Base-by-base conservation (phyloP, 208 protist genomes). In the Borovskyia barvae region DNA sequence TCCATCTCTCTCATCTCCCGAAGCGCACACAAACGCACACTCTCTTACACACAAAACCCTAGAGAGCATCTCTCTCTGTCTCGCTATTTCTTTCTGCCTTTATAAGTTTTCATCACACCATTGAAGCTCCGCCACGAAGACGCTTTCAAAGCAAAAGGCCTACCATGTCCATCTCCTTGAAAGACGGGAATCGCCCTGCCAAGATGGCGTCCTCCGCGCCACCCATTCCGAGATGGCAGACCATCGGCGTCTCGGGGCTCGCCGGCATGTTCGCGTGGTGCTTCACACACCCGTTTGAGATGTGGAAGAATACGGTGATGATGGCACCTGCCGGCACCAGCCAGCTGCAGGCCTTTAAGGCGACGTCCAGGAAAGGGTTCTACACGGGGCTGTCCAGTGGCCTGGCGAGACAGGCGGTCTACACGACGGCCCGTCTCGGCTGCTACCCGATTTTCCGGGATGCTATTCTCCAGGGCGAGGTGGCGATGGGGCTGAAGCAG, bases 241-340 rank as follows among this genome's bases (percentile, higher is more conserved):
- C 85, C 39, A 65, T 97, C 30, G 39, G 43, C 41, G 90, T 93
- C 43, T 78, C 90, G 30, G 85, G 90, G 25, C 55, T 77, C 57
- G 80, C 88, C 39, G 93, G 93, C 49, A 82, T 92, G 61, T 78
- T 94, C 60, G 93, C 70, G 2, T 97, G 93, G 93, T 71, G 73
- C 70, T 87, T 97, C 60, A 72, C 90, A 11, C 93, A 97, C 50
- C 93, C 93, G 15, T 96, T 95, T 58, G 90, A 97, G 72, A 95
- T 94, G 82, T 88, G 92, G 83, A 95, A 95, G 69, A 94, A 96
- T 69, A 93, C 84, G n/a, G 82, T 95, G 25, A 93, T 90, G 82
- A 95, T 60, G 66, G 55, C 85, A 5, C 72, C 80, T 0, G 57
- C 56, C 15, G 83, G 83, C 53, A 77, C 63, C 17, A 80, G 63